A percentile compares a stretch with the other conserved stretches of the same genome.
Conservation (phyloP, 148 eudicot species). For the Vaccinium vitisidaea region DNA sequence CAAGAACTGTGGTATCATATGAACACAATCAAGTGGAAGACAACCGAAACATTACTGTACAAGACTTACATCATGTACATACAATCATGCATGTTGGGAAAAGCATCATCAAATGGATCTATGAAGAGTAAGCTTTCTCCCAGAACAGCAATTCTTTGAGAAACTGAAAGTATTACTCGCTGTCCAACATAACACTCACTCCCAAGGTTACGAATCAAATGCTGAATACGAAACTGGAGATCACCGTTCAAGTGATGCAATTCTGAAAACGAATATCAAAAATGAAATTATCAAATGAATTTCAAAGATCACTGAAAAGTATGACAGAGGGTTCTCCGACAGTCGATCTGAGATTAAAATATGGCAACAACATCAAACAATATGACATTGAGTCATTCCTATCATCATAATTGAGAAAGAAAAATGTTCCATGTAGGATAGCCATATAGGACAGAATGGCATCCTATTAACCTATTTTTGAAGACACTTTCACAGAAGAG, state of each 20-base stretch:
- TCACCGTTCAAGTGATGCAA: conserved; percentile 35
- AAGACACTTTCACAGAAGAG: background rate
- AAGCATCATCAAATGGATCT: conserved; percentile 87
- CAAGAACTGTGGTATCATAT: background rate
- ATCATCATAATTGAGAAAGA: background rate
- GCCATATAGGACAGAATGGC: background rate
- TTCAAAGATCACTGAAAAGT: background rate
- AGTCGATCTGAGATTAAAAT: conserved; percentile 3
- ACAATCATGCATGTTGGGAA: conserved; percentile 58
- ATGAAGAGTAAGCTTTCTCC: conserved; percentile 69
- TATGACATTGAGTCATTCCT: background rate
- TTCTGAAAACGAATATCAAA: conserved; percentile 31
- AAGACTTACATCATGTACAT: conserved; percentile 72
- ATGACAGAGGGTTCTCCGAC: background rate
- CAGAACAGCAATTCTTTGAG: conserved; percentile 63
- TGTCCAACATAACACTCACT: conserved; percentile 67
- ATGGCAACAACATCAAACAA: background rate
- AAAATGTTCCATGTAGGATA: background rate
- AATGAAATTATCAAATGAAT: conserved; percentile 1
- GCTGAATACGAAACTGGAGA: conserved; percentile 56
- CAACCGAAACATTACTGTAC: background rate
- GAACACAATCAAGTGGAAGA: background rate
- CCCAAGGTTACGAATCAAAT: conserved; percentile 72
- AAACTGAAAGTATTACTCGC: conserved; percentile 60
- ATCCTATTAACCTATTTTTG: background rate